Evolutionary conservation across 129 eudicot genomes (phyloP).

Genomic region (Solidago caesia): DNA sequence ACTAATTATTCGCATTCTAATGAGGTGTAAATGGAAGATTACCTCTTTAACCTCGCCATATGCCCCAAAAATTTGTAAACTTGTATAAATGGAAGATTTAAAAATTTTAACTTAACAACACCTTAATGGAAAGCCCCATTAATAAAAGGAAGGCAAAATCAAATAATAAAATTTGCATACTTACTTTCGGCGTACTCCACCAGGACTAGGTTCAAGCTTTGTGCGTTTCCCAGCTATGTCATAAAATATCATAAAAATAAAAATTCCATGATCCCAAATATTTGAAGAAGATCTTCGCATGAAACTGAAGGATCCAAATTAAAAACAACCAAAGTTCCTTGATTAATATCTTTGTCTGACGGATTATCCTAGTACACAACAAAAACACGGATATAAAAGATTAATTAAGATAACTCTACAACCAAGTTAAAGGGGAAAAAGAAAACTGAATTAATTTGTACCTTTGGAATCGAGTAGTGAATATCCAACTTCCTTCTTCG

Average conservation of each 20-base stretch:
- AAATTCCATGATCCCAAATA: slow-evolving; percentile 15
- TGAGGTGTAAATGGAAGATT: too few relatives aligned
- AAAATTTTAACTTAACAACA: neutral
- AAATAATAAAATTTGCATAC: slow-evolving; percentile 10
- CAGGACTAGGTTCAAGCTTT: slow-evolving; percentile 96
- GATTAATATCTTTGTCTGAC: slow-evolving; percentile 93
- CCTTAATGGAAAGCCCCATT: neutral
- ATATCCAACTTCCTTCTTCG: slow-evolving; percentile 92
- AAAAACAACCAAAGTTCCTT: slow-evolving; percentile 71
- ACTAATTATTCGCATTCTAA: too few relatives aligned
- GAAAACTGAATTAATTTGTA: slow-evolving; percentile 15
- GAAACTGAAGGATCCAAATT: slow-evolving; percentile 94
- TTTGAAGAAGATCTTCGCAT: slow-evolving; percentile 81
- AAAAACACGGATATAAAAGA: slow-evolving; percentile 4
- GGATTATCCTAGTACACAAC: slow-evolving; percentile 70
- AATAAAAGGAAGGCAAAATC: slow-evolving; percentile 1
- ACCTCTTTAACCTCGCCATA: slow-evolving; percentile 98
- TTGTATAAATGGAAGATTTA: too few relatives aligned
- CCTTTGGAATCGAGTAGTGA: slow-evolving; percentile 98
- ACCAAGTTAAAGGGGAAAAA: neutral
- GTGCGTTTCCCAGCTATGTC: slow-evolving; percentile 96
- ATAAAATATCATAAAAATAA: slow-evolving; percentile 11
- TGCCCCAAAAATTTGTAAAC: slow-evolving; percentile 61
- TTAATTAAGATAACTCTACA: neutral
- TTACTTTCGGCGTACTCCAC: slow-evolving; percentile 89